Conservation (phyloP, 345 rosid species). For the Gossypium stocksii region DNA sequence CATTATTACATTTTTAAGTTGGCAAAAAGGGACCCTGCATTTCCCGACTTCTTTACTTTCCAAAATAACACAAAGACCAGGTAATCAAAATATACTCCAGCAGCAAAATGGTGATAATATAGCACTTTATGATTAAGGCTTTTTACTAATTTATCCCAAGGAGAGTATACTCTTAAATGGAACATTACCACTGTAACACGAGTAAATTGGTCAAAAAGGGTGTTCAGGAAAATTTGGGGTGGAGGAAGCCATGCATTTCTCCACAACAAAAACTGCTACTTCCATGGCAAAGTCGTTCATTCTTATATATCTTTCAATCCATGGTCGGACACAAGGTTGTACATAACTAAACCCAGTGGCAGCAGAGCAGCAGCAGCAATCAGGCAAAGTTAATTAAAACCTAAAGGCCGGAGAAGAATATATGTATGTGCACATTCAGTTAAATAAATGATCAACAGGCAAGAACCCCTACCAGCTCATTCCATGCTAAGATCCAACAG, state of each 20-base stretch:
- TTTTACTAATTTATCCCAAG: neutral
- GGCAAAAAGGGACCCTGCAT: no score
- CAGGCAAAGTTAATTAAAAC: slow-evolving; percentile 21
- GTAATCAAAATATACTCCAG: neutral
- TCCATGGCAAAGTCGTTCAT: slow-evolving; percentile 8
- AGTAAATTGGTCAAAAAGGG: neutral
- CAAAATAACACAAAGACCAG: neutral
- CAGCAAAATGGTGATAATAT: neutral
- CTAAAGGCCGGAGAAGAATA: slow-evolving; percentile 9
- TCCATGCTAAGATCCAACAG: slow-evolving; percentile 65
- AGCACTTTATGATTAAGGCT: neutral
- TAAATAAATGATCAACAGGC: slow-evolving; percentile 12
- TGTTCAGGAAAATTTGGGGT: neutral
- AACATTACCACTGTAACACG: neutral
- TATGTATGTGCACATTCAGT: slow-evolving; percentile 30
- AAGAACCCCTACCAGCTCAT: slow-evolving; percentile 14
- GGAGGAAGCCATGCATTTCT: neutral
- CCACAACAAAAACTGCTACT: slow-evolving; percentile 6
- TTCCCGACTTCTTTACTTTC: no score
- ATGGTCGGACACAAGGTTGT: slow-evolving; percentile 14
- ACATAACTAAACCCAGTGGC: slow-evolving; percentile 20
- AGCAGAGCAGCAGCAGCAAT: slow-evolving; percentile 19
- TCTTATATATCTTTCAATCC: slow-evolving; percentile 19
- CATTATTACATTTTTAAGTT: no score
- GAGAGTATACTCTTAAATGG: neutral